A percentile compares a stretch with the other conserved stretches of the same genome.
phyloP scores from a whole-genome alignment of 164 flowering plant species.

The Platanus orientalis region DNA sequence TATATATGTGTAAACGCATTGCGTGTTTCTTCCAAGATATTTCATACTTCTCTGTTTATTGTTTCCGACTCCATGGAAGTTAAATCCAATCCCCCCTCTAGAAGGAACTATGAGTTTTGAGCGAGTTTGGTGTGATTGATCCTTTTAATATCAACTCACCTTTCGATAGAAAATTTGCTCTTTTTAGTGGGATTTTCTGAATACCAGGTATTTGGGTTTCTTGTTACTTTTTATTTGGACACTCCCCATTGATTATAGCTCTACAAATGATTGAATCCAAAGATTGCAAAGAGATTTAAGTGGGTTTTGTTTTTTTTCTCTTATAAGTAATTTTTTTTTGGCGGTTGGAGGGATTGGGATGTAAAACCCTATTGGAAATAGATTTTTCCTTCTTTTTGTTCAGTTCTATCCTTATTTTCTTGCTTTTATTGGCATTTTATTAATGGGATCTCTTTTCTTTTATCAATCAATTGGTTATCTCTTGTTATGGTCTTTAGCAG shows the following conservation, averaged over 20 bases:
- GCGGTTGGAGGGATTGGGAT: not conserved
- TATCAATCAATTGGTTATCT: not conserved
- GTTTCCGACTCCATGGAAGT: not conserved
- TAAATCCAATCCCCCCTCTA: not conserved
- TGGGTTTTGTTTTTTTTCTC: conserved; percentile 8
- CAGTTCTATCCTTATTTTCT: not conserved
- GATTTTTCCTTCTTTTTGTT: not conserved
- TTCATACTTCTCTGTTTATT: not conserved
- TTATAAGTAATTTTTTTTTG: not conserved
- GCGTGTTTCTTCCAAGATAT: not conserved
- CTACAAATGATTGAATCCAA: conserved; percentile 11
- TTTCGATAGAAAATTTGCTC: not conserved
- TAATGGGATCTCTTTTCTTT: too few relatives aligned
- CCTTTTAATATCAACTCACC: not conserved
- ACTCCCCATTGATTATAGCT: conserved; percentile 5
- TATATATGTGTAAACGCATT: not conserved
- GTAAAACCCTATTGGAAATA: too few relatives aligned
- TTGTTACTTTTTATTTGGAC: not conserved
- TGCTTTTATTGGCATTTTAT: not conserved
- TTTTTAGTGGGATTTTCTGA: conserved; percentile 3
- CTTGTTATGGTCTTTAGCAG: conserved; percentile 7
- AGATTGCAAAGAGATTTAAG: conserved; percentile 7
- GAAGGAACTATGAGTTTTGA: not conserved
- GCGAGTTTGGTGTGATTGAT: not conserved
- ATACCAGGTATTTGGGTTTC: conserved; percentile 13